Percentiles rank a stretch among this genome's conserved stretches.
These are phyloP conservation scores for Alternaria gaisen DNA, from an alignment of 2,329 filamentous ascomycete genomes.

Conservation along the genomic window DNA sequence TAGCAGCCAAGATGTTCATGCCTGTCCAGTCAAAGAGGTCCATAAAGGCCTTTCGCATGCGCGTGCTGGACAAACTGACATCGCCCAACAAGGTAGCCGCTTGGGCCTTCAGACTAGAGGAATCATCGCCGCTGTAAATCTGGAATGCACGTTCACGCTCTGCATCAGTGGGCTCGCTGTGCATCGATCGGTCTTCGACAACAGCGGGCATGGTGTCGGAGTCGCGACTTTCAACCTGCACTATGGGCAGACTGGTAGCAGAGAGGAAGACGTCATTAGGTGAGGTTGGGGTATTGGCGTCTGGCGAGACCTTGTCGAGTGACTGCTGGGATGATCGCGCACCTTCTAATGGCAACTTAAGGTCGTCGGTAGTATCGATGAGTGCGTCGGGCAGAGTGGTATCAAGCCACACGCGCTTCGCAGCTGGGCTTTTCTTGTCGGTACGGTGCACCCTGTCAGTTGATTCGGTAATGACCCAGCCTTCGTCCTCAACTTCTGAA, in stretches of 20 bases:
- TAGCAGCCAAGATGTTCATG: slow-evolving; percentile 78
- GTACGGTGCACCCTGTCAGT: slow-evolving; percentile 34
- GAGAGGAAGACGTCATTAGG: slow-evolving; percentile 59
- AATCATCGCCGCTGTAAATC: slow-evolving; percentile 86
- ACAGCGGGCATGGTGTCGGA: slow-evolving; percentile 49
- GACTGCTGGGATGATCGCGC: slow-evolving; percentile 47
- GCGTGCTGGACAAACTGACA: slow-evolving; percentile 60
- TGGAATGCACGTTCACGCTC: slow-evolving; percentile 80
- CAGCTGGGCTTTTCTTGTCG: slow-evolving; percentile 28
- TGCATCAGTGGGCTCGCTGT: slow-evolving; percentile 64
- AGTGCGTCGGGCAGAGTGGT: slow-evolving; percentile 48
- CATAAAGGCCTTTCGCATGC: slow-evolving; percentile 82
- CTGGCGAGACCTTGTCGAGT: slow-evolving; percentile 49
- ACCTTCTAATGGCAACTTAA: slow-evolving; percentile 53
- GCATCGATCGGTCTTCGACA: slow-evolving; percentile 42
- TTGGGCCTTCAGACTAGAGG: slow-evolving; percentile 78
- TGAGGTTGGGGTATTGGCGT: slow-evolving; percentile 50
- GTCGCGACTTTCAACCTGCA: slow-evolving; percentile 60
- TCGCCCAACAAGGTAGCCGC: slow-evolving; percentile 92
- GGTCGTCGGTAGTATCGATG: slow-evolving; percentile 33
- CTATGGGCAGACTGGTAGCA: slow-evolving; percentile 59
- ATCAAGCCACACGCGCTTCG: slow-evolving; percentile 53
- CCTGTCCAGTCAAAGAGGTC: slow-evolving; percentile 86
- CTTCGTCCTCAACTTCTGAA: slow-evolving; percentile 51
- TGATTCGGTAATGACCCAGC: slow-evolving; percentile 48